phyloP scores from a whole-genome alignment of 163 green algal species.

The Volvox carteri region DNA sequence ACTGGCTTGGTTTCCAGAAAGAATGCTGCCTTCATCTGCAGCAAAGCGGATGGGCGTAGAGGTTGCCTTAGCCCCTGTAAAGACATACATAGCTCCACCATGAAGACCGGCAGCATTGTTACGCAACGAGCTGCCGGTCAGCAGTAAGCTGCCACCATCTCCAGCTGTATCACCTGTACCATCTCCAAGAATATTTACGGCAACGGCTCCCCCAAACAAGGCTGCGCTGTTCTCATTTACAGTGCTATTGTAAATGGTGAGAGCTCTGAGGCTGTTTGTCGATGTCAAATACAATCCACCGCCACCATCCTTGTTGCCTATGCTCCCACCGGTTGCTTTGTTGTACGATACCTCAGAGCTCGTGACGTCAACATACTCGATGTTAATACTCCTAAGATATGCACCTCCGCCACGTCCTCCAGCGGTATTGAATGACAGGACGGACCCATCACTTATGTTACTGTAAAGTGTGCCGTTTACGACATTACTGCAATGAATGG shows the following conservation, averaged over 20 bases:
- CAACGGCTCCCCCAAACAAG: neutral
- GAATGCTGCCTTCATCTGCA: neutral
- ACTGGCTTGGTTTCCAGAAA: neutral
- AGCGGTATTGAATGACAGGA: neutral
- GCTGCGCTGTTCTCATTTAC: neutral
- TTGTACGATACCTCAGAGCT: neutral
- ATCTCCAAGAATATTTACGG: neutral
- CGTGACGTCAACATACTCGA: neutral
- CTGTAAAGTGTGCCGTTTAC: neutral
- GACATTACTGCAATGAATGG: neutral
- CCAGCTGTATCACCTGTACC: neutral
- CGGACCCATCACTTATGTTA: neutral
- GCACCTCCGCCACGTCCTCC: neutral
- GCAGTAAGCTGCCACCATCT: neutral
- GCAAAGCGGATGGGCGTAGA: neutral
- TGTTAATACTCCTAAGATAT: neutral
- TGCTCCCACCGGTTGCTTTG: neutral
- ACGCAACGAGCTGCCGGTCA: neutral
- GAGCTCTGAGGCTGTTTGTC: neutral
- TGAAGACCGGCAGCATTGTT: neutral
- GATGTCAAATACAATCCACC: neutral
- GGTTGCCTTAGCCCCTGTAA: no score
- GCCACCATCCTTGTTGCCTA: neutral
- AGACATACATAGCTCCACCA: neutral
- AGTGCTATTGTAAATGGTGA: neutral